These are phyloP conservation scores for Coniochaeta ligniaria DNA, from an alignment of 2,329 filamentous ascomycete species.

Conservation along the genomic window DNA sequence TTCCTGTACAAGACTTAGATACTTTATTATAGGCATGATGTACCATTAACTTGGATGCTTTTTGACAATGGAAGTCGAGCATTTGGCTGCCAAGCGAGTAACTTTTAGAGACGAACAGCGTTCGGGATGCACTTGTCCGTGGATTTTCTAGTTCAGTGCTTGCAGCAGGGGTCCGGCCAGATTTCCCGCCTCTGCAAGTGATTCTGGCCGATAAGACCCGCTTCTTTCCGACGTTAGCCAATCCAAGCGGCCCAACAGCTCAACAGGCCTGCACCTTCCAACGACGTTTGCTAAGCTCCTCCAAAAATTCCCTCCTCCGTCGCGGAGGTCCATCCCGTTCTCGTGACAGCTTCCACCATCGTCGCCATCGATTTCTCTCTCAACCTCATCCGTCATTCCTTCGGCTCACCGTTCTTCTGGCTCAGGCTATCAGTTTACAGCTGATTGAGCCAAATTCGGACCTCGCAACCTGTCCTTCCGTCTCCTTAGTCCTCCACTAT, in stretches of 20 bases:
- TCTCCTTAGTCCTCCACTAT: neutral
- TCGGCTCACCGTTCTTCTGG: neutral
- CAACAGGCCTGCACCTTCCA: neutral
- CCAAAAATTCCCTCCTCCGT: constrained; percentile 2
- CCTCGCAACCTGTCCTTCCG: neutral
- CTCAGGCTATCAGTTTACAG: neutral
- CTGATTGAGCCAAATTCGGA: neutral
- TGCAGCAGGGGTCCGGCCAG: neutral
- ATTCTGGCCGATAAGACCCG: constrained; percentile 1
- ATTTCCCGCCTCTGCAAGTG: neutral
- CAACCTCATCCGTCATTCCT: constrained; percentile 1
- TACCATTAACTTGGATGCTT: neutral
- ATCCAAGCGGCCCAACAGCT: constrained; percentile 1
- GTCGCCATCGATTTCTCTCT: neutral
- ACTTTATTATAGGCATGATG: neutral
- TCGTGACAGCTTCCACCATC: neutral
- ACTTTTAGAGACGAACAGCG: neutral
- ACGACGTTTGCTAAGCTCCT: neutral
- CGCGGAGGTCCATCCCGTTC: neutral
- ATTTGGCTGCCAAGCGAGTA: no score
- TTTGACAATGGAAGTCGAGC: no score
- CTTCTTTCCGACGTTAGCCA: neutral
- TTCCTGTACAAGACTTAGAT: neutral
- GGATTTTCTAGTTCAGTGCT: neutral
- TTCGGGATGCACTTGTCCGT: neutral